These are phyloP conservation scores for Magnusiomyces starmeri DNA, from an alignment of 1,139 yeast species.

Conservation along the genomic window DNA sequence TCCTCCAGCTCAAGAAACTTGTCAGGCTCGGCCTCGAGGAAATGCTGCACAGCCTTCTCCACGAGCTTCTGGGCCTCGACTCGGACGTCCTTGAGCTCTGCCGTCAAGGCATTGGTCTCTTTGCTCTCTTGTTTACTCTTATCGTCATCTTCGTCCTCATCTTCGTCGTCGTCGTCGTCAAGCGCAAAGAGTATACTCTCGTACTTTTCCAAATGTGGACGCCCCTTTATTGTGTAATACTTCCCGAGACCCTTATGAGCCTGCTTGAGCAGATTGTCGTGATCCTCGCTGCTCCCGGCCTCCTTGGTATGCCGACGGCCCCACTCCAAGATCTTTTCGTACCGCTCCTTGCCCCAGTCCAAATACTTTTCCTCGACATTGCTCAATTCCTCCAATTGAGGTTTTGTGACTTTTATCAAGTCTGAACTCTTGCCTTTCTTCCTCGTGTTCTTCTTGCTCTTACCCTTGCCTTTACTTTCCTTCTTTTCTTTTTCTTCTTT, in stretches of 20 bases:
- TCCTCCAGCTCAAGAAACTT: slow-evolving; percentile 44
- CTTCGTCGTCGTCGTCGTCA: slow-evolving; percentile 51
- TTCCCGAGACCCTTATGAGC: slow-evolving; percentile 33
- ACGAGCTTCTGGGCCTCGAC: slow-evolving; percentile 45
- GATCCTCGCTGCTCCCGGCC: slow-evolving; percentile 10
- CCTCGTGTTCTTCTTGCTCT: slow-evolving; percentile 30
- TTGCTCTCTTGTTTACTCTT: slow-evolving; percentile 14
- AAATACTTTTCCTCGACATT: slow-evolving; percentile 14
- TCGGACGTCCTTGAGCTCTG: slow-evolving; percentile 41
- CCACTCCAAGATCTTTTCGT: slow-evolving; percentile 19
- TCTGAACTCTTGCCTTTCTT: slow-evolving; percentile 9
- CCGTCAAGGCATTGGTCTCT: slow-evolving; percentile 20
- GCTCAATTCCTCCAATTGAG: slow-evolving; percentile 6
- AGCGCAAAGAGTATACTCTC: slow-evolving; percentile 34
- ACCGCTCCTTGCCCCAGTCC: slow-evolving; percentile 24
- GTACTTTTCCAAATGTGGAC: slow-evolving; percentile 25
- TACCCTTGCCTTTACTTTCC: slow-evolving; percentile 36
- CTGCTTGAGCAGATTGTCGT: slow-evolving; percentile 18
- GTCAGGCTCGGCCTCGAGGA: slow-evolving; percentile 54
- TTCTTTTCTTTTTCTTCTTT: slow-evolving; percentile 38
- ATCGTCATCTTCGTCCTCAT: slow-evolving; percentile 29
- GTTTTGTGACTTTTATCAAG: neutral
- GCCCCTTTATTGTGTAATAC: slow-evolving; percentile 32
- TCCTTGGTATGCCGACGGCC: slow-evolving; percentile 21
- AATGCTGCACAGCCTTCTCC: slow-evolving; percentile 48